These are phyloP conservation scores for Sporothrix protearum DNA, from an alignment of 2,329 filamentous ascomycete genomes.

Conservation along the genomic window DNA sequence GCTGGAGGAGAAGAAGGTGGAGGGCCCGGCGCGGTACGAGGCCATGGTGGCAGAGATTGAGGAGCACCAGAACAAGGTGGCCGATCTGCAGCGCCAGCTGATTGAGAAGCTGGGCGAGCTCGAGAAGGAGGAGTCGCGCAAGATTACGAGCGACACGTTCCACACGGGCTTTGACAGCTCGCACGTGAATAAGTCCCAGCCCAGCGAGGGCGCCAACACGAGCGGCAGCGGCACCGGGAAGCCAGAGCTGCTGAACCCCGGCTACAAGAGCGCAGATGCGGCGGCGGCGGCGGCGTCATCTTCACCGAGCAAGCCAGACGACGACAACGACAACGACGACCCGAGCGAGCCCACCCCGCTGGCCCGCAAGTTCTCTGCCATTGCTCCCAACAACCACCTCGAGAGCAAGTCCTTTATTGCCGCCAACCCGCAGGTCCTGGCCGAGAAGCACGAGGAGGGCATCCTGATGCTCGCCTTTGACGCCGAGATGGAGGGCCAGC, in stretches of 20 bases:
- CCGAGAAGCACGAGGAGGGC: conserved; percentile 83
- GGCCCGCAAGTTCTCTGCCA: conserved; percentile 77
- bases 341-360: conserved; percentile 71
- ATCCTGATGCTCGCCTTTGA: conserved; percentile 91
- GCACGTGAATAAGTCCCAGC: conserved; percentile 61
- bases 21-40: conserved; percentile 58
- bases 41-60: conserved; percentile 76
- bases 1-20: conserved; percentile 68
- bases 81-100: conserved; percentile 72
- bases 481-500: conserved; percentile 70
- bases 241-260: conserved; percentile 75
- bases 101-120: conserved; percentile 70
- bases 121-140: conserved; percentile 77
- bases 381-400: conserved; percentile 71
- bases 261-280: conserved; percentile 34
- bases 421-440: conserved; percentile 70
- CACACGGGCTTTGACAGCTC: conserved; percentile 90
- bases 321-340: conserved; percentile 62
- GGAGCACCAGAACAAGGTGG: conserved; percentile 72
- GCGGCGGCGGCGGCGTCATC: neutral
- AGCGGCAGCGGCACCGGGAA: conserved; percentile 46
- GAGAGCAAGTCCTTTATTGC: conserved; percentile 72
- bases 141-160: conserved; percentile 90
- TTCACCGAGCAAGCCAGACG: conserved; percentile 30
- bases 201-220: conserved; percentile 32